A percentile compares a stretch with the other conserved stretches of the same genome.
phyloP scores from a whole-genome alignment of 202 grass and related monocot species.

The Cymbopogon flexuosus region DNA sequence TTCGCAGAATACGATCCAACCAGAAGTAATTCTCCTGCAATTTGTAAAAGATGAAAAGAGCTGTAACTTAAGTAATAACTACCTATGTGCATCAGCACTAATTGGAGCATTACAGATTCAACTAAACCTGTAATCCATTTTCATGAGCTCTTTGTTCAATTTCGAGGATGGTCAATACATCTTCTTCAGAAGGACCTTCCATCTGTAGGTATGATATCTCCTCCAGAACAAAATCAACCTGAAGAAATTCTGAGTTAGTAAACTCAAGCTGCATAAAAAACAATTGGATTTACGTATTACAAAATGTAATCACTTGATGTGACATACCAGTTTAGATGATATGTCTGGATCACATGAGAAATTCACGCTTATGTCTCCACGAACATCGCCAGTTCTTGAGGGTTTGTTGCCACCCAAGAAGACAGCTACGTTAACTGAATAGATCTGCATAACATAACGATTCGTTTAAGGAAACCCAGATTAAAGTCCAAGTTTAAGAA shows the following conservation, averaged over 20 bases:
- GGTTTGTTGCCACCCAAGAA: slow-evolving; percentile 99
- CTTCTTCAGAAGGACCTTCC: slow-evolving; percentile 80
- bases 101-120: slow-evolving; percentile 21
- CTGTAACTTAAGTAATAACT: slow-evolving; percentile 18
- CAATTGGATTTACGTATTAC: not conserved
- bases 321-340: slow-evolving; percentile 80
- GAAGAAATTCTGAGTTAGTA: slow-evolving; percentile 28
- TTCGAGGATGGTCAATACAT: slow-evolving; percentile 82
- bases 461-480: slow-evolving; percentile 27
- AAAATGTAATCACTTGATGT: not conserved
- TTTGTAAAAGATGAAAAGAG: slow-evolving; percentile 22
- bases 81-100: slow-evolving; percentile 9
- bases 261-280: slow-evolving; percentile 27
- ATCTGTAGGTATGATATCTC: slow-evolving; percentile 84
- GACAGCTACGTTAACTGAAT: slow-evolving; percentile 87
- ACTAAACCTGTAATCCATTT: slow-evolving; percentile 90
- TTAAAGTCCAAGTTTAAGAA: slow-evolving; percentile 23
- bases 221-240: slow-evolving; percentile 92
- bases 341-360: slow-evolving; percentile 96
- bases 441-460: slow-evolving; percentile 57
- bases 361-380: slow-evolving; percentile 93
- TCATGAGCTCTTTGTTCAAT: slow-evolving; percentile 98
- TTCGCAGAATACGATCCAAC: slow-evolving; percentile 87
- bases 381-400: slow-evolving; percentile 85
- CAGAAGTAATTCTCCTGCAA: slow-evolving; percentile 97